These are phyloP conservation scores for Somion occarium DNA, from an alignment of 1,284 basidiomycete genomes.

Conservation along the genomic window DNA sequence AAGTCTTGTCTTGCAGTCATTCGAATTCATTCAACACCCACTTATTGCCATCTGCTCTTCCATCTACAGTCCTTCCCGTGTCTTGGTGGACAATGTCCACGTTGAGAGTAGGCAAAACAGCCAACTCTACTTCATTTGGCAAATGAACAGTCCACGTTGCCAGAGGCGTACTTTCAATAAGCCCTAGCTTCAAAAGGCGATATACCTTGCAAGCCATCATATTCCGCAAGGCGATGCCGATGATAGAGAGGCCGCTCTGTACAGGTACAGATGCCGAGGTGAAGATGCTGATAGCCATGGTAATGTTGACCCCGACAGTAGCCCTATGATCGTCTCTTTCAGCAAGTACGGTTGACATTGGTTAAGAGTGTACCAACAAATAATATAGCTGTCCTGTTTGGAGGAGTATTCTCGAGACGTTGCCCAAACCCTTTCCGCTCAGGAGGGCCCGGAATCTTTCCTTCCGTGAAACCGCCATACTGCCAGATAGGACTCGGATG, in stretches of 20 bases:
- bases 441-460: slow-evolving; percentile 2
- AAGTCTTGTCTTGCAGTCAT: no score
- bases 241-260: background rate
- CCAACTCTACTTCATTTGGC: no score
- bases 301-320: background rate
- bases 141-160: no score
- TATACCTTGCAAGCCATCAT: background rate
- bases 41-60: no score
- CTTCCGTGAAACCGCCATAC: slow-evolving; percentile 2
- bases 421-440: slow-evolving; percentile 4
- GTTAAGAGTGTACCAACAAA: background rate
- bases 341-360: background rate
- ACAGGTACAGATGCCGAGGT: background rate
- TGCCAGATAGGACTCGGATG: background rate
- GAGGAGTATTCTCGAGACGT: slow-evolving; percentile 1
- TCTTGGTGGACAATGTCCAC: no score
- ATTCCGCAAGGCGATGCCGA: background rate
- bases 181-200: background rate
- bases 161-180: no score
- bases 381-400: slow-evolving; percentile 1
- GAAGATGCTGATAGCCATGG: background rate
- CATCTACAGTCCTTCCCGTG: no score
- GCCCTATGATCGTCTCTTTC: background rate
- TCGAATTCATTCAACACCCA: no score
- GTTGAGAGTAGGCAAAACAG: no score